Conservation (phyloP, 2,329 filamentous ascomycete species). For the Phoma sp. region DNA sequence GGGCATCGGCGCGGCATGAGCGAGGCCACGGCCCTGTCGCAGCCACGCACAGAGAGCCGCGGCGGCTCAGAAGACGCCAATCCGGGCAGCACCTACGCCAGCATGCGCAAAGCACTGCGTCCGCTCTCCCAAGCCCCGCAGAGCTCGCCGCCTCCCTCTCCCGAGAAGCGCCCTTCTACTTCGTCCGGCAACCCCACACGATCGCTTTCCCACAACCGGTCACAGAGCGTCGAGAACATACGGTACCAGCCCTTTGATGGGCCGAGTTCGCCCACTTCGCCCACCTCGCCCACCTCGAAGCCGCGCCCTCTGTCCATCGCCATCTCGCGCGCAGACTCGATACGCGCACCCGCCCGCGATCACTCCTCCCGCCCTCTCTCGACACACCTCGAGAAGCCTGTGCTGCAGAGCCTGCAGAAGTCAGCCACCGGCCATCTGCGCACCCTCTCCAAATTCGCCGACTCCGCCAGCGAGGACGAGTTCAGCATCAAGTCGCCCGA, state of each 20-base stretch:
- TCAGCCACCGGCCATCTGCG: constrained; percentile 90
- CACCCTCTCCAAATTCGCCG: constrained; percentile 81
- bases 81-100: constrained; percentile 72
- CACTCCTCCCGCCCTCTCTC: constrained; percentile 40
- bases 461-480: constrained; percentile 76
- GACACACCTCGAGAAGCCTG: constrained; percentile 53
- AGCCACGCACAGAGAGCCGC: constrained; percentile 57
- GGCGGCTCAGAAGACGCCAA: constrained; percentile 48
- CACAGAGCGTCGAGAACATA: constrained; percentile 51
- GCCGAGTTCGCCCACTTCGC: constrained; percentile 43
- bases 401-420: constrained; percentile 81
- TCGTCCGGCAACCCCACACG: constrained; percentile 24
- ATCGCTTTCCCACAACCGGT: constrained; percentile 36
- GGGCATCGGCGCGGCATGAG: constrained; percentile 78
- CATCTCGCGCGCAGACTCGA: constrained; percentile 47
- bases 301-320: constrained; percentile 52
- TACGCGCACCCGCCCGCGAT: constrained; percentile 46
- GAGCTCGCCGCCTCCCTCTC: constrained; percentile 38
- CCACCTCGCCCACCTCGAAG: constrained; percentile 52
- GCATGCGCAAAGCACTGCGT: constrained; percentile 76
- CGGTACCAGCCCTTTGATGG: constrained; percentile 54
- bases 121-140: constrained; percentile 50
- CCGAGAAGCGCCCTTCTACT: constrained; percentile 26
- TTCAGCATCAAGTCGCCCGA: constrained; percentile 78
- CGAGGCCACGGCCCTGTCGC: constrained; percentile 67